Evolutionary conservation across 192 early-diverging fungal species (phyloP).

Genomic region (Dissophora ornata): DNA sequence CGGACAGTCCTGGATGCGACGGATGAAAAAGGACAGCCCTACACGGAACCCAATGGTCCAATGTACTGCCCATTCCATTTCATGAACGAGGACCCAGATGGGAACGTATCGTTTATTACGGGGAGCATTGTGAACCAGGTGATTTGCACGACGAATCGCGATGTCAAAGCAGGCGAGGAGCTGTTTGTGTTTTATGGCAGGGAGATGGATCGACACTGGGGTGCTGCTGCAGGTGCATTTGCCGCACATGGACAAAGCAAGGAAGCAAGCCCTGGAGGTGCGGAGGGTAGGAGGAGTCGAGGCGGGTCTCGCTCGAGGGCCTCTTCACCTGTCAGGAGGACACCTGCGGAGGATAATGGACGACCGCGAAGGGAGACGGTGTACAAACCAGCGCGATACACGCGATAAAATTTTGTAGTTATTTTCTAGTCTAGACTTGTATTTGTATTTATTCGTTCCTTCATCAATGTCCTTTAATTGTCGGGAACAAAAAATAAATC

Average conservation of each 20-base stretch:
- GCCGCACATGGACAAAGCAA: neutral
- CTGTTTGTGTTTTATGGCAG: conserved; percentile 88
- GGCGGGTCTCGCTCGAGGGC: conserved; percentile 21
- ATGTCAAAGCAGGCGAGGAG: conserved; percentile 82
- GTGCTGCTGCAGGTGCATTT: neutral
- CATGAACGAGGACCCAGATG: conserved; percentile 77
- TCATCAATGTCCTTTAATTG: too few relatives aligned
- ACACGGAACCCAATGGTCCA: conserved; percentile 66
- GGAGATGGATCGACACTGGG: conserved; percentile 87
- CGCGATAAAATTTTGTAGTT: conserved; percentile 18
- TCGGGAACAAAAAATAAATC: conserved; percentile 2
- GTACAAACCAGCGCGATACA: conserved; percentile 39
- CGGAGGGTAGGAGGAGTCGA: conserved; percentile 3
- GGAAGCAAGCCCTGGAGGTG: neutral
- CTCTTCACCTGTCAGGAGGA: conserved; percentile 3
- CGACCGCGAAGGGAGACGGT: conserved; percentile 44
- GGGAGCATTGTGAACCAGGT: conserved; percentile 89
- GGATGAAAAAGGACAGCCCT: conserved; percentile 81
- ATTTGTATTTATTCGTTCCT: neutral
- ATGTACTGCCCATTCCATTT: conserved; percentile 92
- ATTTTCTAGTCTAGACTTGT: conserved; percentile 4
- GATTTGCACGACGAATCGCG: conserved; percentile 77
- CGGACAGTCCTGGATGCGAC: conserved; percentile 94
- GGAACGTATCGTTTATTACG: conserved; percentile 82
- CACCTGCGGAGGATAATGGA: conserved; percentile 14